phyloP scores from a whole-genome alignment of 257 asterid species.

The Scutellaria baicalensis region DNA sequence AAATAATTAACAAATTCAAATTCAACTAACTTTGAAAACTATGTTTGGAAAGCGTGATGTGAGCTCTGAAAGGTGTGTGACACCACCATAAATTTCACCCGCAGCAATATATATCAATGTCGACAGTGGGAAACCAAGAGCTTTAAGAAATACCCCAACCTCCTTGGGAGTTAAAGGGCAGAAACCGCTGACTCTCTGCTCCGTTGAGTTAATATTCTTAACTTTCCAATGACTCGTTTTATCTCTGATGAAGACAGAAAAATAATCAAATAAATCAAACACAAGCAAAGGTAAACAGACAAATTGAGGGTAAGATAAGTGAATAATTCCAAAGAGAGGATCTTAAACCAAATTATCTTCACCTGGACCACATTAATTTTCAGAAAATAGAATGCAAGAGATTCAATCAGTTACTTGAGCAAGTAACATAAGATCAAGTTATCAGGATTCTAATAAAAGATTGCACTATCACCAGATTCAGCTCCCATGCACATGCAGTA shows the following conservation, averaged over 20 bases:
- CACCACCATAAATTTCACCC: constrained; percentile 91
- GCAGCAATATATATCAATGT: constrained; percentile 88
- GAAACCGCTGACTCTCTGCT: constrained; percentile 77
- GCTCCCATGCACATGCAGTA: neutral
- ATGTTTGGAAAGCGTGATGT: constrained; percentile 75
- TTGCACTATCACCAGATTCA: constrained; percentile 6
- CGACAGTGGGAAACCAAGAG: constrained; percentile 75
- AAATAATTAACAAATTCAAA: neutral
- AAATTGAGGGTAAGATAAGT: neutral
- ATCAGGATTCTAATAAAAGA: neutral
- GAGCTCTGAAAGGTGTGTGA: constrained; percentile 69
- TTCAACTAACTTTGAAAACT: constrained; percentile 60
- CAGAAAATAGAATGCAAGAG: neutral
- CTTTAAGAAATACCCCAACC: constrained; percentile 82
- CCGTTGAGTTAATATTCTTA: constrained; percentile 73
- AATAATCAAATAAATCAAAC: neutral
- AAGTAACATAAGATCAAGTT: neutral
- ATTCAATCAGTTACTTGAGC: constrained; percentile 2
- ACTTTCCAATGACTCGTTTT: constrained; percentile 89
- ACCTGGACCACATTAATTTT: neutral
- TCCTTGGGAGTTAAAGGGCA: constrained; percentile 98
- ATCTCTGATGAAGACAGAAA: constrained; percentile 40
- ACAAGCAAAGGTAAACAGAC: constrained; percentile 2
- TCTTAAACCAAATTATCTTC: neutral
- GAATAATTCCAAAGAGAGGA: constrained; percentile 2